Conservation (phyloP, 768 basidiomycete genomes). For the Hysterangium stoloniferum region DNA sequence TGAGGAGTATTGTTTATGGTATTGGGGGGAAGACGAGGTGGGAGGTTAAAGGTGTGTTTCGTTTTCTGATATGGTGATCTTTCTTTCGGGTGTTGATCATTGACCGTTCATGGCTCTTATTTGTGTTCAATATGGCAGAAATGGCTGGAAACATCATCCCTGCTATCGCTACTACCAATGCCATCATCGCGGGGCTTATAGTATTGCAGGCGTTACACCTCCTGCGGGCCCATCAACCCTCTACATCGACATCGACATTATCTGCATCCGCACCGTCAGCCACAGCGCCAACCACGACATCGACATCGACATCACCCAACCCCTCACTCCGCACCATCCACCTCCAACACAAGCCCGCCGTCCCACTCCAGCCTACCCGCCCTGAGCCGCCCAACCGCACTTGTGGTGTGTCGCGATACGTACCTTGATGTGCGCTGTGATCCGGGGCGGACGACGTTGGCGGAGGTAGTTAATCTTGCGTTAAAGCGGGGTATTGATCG, state of each 20-base stretch:
- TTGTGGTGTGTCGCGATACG: slow-evolving; percentile 86
- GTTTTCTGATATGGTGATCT: too few relatives aligned
- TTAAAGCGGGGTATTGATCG: too few relatives aligned
- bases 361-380: slow-evolving; percentile 66
- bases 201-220: slow-evolving; percentile 88
- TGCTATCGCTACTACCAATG: slow-evolving; percentile 98
- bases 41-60: slow-evolving; percentile 93
- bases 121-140: slow-evolving; percentile 40
- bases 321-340: slow-evolving; percentile 79
- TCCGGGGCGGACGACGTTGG: slow-evolving; percentile 55
- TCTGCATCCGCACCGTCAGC: slow-evolving; percentile 13
- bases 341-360: slow-evolving; percentile 65
- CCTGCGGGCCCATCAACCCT: slow-evolving; percentile 34
- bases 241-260: slow-evolving; percentile 36
- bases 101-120: too few relatives aligned
- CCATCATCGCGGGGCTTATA: slow-evolving; percentile 90
- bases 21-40: slow-evolving; percentile 88
- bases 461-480: slow-evolving; percentile 63
- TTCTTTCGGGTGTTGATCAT: too few relatives aligned
- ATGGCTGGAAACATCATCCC: slow-evolving; percentile 99
- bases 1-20: slow-evolving; percentile 84
- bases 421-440: slow-evolving; percentile 75
- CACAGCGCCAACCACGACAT: too few relatives aligned
- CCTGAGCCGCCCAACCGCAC: slow-evolving; percentile 62
- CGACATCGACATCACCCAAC: slow-evolving; percentile 23